Evolutionary conservation across 257 asterid species (phyloP).

Genomic region (Nicotiana noctiflora): DNA sequence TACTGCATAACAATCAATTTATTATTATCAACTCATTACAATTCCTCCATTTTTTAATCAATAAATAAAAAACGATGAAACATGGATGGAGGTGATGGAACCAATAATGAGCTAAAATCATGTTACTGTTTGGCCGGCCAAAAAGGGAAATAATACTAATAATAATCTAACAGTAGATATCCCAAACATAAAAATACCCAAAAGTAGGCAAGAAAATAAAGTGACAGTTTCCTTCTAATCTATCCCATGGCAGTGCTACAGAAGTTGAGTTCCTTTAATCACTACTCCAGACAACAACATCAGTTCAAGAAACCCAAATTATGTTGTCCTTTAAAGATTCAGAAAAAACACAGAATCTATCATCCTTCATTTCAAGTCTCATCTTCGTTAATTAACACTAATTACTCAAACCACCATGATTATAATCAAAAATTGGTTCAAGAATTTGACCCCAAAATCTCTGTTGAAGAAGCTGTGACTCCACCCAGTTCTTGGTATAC

Average conservation of each 20-base stretch:
- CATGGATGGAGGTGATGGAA: too few relatives aligned
- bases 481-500: constrained; percentile 88
- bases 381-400: neutral
- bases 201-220: too few relatives aligned
- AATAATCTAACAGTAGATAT: neutral
- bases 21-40: too few relatives aligned
- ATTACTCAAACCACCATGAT: neutral
- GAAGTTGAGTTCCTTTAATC: neutral
- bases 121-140: too few relatives aligned
- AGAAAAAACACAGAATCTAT: neutral
- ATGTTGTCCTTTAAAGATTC: neutral
- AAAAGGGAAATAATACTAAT: too few relatives aligned
- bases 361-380: neutral
- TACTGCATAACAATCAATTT: too few relatives aligned
- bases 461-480: constrained; percentile 59
- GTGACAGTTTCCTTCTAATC: too few relatives aligned
- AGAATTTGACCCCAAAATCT: constrained; percentile 59
- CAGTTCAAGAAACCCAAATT: neutral
- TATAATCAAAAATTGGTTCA: constrained; percentile 23
- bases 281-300: neutral
- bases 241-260: neutral
- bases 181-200: neutral
- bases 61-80: too few relatives aligned
- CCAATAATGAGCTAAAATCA: too few relatives aligned
- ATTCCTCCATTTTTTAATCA: too few relatives aligned